These are phyloP conservation scores for Glarea lozoyensis DNA, from an alignment of 495 filamentous ascomycete genomes.

Conservation along the genomic window DNA sequence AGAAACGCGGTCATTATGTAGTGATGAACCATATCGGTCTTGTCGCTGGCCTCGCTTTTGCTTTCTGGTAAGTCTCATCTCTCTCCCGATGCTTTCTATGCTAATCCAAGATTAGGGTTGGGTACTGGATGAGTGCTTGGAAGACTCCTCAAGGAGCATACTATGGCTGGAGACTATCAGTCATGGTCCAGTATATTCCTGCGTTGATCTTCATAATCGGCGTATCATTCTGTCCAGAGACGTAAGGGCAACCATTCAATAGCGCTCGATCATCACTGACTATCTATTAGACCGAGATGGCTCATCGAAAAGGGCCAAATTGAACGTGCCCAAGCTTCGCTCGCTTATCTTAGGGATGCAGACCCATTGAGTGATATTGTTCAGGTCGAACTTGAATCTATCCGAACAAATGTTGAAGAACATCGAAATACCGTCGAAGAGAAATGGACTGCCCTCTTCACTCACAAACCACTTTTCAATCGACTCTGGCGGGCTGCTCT, in stretches of 20 bases:
- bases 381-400: conserved; percentile 66
- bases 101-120: conserved; percentile 16
- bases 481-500: conserved; percentile 54
- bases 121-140: conserved; percentile 28
- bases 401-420: conserved; percentile 38
- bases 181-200: conserved; percentile 36
- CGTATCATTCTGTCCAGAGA: conserved; percentile 25
- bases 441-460: conserved; percentile 52
- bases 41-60: conserved; percentile 38
- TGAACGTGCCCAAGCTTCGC: conserved; percentile 39
- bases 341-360: conserved; percentile 51
- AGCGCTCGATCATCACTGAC: not conserved
- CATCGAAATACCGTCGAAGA: conserved; percentile 39
- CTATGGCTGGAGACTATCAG: conserved; percentile 36
- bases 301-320: conserved; percentile 39
- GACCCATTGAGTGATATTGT: conserved; percentile 50
- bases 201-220: conserved; percentile 32
- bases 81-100: not conserved
- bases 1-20: conserved; percentile 41
- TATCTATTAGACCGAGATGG: conserved; percentile 44
- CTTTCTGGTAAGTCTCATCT: conserved; percentile 37
- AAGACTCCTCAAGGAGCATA: conserved; percentile 35
- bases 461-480: conserved; percentile 33
- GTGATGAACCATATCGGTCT: conserved; percentile 51
- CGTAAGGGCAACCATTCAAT: conserved; percentile 4